Percentiles rank a stretch among this genome's conserved stretches.
These are phyloP conservation scores for Camellia granthamiana DNA, from an alignment of 148 eudicot genomes.

Conservation along the genomic window DNA sequence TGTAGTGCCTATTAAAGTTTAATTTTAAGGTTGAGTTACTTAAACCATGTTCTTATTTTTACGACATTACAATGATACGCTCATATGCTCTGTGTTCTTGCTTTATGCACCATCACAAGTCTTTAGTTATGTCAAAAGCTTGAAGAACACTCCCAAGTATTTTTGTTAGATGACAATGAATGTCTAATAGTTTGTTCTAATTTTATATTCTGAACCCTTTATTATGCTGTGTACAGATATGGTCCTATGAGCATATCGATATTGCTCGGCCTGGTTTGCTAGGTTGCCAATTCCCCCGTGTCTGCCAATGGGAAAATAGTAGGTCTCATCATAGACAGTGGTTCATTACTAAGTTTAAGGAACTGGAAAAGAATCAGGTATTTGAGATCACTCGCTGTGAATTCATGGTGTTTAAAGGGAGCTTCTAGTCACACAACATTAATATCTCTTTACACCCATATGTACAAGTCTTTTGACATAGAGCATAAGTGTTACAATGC, in stretches of 20 bases:
- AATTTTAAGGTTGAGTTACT: background rate
- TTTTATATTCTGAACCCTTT: background rate
- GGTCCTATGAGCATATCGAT: slow-evolving; percentile 73
- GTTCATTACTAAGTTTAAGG: slow-evolving; percentile 37
- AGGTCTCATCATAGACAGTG: slow-evolving; percentile 37
- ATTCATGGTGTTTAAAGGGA: background rate
- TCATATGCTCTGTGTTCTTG: background rate
- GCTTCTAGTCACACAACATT: background rate
- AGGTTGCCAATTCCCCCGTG: slow-evolving; percentile 43
- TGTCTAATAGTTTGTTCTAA: background rate
- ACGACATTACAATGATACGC: background rate
- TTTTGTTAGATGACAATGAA: background rate
- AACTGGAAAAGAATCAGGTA: slow-evolving; percentile 58
- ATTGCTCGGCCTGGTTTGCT: slow-evolving; percentile 55
- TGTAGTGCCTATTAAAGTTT: background rate
- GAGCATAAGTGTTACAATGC: no score
- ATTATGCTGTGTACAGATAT: slow-evolving; percentile 40
- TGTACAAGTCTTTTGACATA: no score
- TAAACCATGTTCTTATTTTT: background rate
- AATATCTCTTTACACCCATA: background rate
- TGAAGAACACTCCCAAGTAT: no score
- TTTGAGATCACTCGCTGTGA: background rate
- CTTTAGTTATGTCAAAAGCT: no score
- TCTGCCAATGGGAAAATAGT: slow-evolving; percentile 56
- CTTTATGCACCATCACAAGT: background rate